Base-by-base conservation (phyloP, 106 monocot genomes). In the Xerophyta viscosa region DNA sequence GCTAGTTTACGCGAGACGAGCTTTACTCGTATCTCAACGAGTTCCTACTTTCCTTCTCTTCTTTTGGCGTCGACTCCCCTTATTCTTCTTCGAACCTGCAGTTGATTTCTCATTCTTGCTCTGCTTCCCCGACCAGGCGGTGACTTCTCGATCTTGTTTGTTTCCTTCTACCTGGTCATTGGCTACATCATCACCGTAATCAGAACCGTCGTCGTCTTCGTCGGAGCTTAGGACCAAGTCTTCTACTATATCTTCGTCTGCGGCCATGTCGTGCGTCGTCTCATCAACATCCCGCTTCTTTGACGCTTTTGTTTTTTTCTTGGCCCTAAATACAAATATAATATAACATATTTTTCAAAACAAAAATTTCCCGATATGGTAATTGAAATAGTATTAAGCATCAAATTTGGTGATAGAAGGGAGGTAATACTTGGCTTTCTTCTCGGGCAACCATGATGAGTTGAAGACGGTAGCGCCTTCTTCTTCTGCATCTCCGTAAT, bases 151-250 rank as follows among this genome's bases (percentile, higher is more conserved):
- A 10, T n/a, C n/a, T n/a, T 10, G 33, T 0, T 64, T 56, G 22
- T 72, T 66, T 8, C 60, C 68, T 42, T 72, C 65, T 37, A 65
- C 48, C 15, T 41, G 28, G 7, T 27, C 30, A 15, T 25, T 58
- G 25, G 52, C 71, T 13, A 19, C 56, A 4, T 50, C 42, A 6
- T 53, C 44, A 0, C 52, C 50, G 2, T 59, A 60, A 14, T 54
- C 67, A 33, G 33, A 33, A 33, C 57, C 60, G 0, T 63, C 53
- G 0, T 77, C 71, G 6, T 85, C 90, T 8, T 78, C 78, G 24
- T 83, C 82, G 14, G 89, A 98, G 63, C 89, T 98, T 13, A 98
- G 69, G 22, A 98, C 69, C 28, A 98, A 64, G 51, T 90, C 96
- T 58, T 98, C 89, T 31, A 98, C 86, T 24, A 86, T 48, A 71